Base-by-base conservation (phyloP, 2,329 filamentous ascomycete species). In the Calonectria pseudoreteaudii region DNA sequence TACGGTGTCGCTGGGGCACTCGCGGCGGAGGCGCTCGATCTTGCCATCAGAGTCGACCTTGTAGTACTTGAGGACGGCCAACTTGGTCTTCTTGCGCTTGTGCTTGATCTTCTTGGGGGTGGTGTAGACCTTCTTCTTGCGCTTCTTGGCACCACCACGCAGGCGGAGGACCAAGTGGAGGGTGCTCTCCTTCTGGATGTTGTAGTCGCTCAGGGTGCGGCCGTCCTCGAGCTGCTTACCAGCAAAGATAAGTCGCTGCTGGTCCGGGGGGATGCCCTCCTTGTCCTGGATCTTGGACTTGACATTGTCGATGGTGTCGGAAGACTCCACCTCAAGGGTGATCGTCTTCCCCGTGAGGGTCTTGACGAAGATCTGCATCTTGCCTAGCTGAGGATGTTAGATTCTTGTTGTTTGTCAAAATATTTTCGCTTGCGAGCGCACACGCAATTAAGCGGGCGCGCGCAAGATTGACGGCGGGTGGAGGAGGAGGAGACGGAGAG, bases 31-130 rank as follows among this genome's bases (percentile, higher is more conserved):
- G 86, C 97, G 97, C 94, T 99, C 97, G 85, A 99, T 98, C 94
- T 98, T 98, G 90, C 97, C 97, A 85, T 99, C 97, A 84, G 94
- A 95, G 89, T 98, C 97, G 84, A 99, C 97, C 95, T 99, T 99
- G 95, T 99, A 99, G 95, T 99, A 99, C 94, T 99, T 99, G 89
- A 99, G 96, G 83, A 99, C 96, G 85, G 97, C 97, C 88, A 99
- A 91, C 94, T 99, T 99, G 93, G 94, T 98, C 96, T 99, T 99
- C 95, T 98, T 99, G 92, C 95, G 94, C 96, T 99, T 99, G 94
- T 99, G 97, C 97, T 99, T 99, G 94, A 99, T 99, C 95, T 99
- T 99, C 96, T 99, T 99, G 88, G 97, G 97, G 85, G 97, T 99
- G 87, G 95, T 98, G 94, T 99, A 99, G 83, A 99, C 97, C 96